Base-by-base conservation (phyloP, 169 alveolate genomes). In the Toxoplasma gondii region DNA sequence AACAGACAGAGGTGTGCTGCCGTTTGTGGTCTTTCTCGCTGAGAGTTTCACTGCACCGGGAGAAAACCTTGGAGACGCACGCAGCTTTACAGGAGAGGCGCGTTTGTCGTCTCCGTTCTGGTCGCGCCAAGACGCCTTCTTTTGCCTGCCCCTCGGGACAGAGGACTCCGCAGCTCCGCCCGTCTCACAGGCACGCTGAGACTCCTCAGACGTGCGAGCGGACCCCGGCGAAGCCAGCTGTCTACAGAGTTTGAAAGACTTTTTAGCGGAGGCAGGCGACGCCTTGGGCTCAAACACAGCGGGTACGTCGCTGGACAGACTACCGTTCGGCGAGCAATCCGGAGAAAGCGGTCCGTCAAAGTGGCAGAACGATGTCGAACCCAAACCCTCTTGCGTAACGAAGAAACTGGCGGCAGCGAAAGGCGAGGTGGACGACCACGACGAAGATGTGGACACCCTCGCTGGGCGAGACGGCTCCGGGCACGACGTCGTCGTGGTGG, bases 371-470 rank as follows among this genome's bases (percentile, higher is more conserved):
- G 74, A 31, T 27, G 74, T 27, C 74, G 74, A 53, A 53, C 27
- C 24, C 74, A 31, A 16, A 64, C 74, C 22, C 34, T 64, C 74
- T 27, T 16, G n/a, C 5, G 74, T 16, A 64, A 64, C 74, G 74
- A 64, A 64, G 29, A 64, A 78, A 27, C 29, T 78, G 49, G 86
- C 86, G n/a, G 86, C 86, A 19, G 86, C 86, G 44, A 78, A 78
- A 12, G 86, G 86, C 44, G 86, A 78, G 10, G 86, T 78, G n/a
- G 86, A 78, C 4, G 86, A 78, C 86, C 86, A 78, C 9, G 86
- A 78, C 2, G 86, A 78, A 36, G 86, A 78, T 17, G 86, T 78
- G 9, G 86, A 78, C 49, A 78, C 45, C 86, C 86, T 9, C 5
- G 49, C 86, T 10, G 86, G 86, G 24, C 86, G 86, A 5, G 45